Percentiles rank a stretch among this genome's conserved stretches.
Evolutionary conservation across 2,329 filamentous ascomycete genomes (phyloP).

Genomic region (Tetracladium maxilliforme): DNA sequence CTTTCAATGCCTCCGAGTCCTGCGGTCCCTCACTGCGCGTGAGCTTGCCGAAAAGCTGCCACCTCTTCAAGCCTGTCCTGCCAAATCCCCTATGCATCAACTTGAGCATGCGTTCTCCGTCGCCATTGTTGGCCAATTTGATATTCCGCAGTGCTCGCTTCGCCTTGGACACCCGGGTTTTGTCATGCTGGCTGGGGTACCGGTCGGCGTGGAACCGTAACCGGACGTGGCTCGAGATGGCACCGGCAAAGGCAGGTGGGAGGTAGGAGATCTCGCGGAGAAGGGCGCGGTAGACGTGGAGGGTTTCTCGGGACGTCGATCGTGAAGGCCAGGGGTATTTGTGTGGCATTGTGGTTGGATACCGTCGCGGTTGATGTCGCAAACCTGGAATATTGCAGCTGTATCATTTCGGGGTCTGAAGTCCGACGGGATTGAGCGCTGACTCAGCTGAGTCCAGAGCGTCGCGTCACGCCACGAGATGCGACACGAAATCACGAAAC

Average conservation of each 20-base stretch:
- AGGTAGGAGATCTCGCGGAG: constrained; percentile 48
- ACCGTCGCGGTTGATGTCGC: not conserved
- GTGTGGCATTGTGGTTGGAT: not conserved
- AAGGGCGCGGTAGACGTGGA: constrained; percentile 40
- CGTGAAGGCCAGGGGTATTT: not conserved
- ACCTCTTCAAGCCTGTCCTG: constrained; percentile 24
- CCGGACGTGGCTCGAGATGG: constrained; percentile 26
- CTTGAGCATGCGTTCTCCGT: constrained; percentile 26
- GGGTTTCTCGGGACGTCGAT: constrained; percentile 4
- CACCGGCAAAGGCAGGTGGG: constrained; percentile 29
- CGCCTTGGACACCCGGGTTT: constrained; percentile 19
- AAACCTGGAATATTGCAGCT: not conserved
- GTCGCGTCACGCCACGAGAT: not conserved
- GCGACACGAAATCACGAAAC: no score
- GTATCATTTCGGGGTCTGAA: no score
- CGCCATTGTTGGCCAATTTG: constrained; percentile 36
- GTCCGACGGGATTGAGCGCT: not conserved
- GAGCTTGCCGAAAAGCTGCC: no score
- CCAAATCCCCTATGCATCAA: constrained; percentile 36
- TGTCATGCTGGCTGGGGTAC: constrained; percentile 11
- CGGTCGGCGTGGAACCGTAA: constrained; percentile 28
- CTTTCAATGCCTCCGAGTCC: no score
- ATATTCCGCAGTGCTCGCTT: constrained; percentile 28
- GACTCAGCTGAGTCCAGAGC: not conserved
- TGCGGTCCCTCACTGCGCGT: no score